Percentiles rank a stretch among this genome's conserved stretches.
These are phyloP conservation scores for Neofusicoccum sp. DNA, from an alignment of 2,329 filamentous ascomycete species.

Conservation along the genomic window DNA sequence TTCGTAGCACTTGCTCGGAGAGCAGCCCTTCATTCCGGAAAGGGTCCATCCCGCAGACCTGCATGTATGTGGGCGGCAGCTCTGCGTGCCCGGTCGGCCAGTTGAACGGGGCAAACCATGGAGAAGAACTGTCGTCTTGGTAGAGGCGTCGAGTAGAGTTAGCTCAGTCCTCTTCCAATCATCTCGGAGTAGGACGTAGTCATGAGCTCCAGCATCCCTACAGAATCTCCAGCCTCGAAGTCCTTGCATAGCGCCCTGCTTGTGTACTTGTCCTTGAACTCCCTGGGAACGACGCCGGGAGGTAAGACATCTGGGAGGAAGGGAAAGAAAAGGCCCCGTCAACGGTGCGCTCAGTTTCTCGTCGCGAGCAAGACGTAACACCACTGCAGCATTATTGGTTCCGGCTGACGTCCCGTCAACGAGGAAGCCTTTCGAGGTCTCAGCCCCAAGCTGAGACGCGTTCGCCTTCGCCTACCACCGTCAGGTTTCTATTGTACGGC, in stretches of 20 bases:
- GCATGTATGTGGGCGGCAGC: slow-evolving; percentile 53
- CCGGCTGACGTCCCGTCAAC: slow-evolving; percentile 27
- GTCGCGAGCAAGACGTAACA: slow-evolving; percentile 27
- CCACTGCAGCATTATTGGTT: slow-evolving; percentile 24
- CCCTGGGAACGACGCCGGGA: slow-evolving; percentile 32
- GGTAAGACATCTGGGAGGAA: slow-evolving; percentile 26
- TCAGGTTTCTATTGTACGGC: background rate
- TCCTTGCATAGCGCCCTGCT: slow-evolving; percentile 24
- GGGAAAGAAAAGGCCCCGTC: slow-evolving; percentile 25
- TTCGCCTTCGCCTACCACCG: slow-evolving; percentile 21
- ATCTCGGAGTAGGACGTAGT: background rate
- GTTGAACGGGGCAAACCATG: slow-evolving; percentile 29
- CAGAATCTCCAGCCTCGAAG: background rate
- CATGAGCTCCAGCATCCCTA: background rate
- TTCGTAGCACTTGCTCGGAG: slow-evolving; percentile 52
- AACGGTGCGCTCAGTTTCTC: slow-evolving; percentile 25
- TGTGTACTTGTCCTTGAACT: slow-evolving; percentile 25
- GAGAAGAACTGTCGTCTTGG: slow-evolving; percentile 33
- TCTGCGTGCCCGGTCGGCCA: slow-evolving; percentile 28
- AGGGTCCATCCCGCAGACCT: slow-evolving; percentile 55
- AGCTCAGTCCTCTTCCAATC: background rate
- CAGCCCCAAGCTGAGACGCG: slow-evolving; percentile 22
- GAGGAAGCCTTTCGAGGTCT: slow-evolving; percentile 25
- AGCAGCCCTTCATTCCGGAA: slow-evolving; percentile 57
- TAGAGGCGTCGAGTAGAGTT: slow-evolving; percentile 28